Conservation (phyloP, 2,329 filamentous ascomycete species). For the Dactylonectria macrodidyma region DNA sequence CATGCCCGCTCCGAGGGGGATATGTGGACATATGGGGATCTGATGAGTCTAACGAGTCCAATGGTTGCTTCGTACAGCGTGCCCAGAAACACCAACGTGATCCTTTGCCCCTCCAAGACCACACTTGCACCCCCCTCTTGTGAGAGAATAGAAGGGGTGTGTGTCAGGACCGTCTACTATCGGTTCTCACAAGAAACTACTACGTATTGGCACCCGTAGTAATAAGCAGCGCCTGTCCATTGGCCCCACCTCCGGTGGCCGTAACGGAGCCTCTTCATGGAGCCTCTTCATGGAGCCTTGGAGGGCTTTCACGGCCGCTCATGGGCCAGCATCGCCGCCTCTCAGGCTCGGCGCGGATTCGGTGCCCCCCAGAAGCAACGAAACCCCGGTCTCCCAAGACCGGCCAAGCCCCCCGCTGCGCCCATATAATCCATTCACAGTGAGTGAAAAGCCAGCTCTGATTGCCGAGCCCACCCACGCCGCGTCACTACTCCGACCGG, state of each 20-base stretch:
- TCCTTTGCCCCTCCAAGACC: conserved; percentile 9
- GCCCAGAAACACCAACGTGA: conserved; percentile 16
- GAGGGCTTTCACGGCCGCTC: conserved; percentile 14
- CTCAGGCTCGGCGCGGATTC: conserved; percentile 38
- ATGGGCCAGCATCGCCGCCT: conserved; percentile 33
- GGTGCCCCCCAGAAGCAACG: conserved; percentile 33
- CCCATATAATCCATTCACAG: conserved; percentile 33
- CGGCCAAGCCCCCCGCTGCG: conserved; percentile 40
- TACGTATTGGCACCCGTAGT: conserved; percentile 32
- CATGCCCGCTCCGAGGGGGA: background rate
- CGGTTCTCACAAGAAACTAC: conserved; percentile 29
- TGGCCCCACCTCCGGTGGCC: conserved; percentile 38
- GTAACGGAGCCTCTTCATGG: conserved; percentile 8
- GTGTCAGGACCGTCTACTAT: conserved; percentile 38
- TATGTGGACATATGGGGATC: background rate
- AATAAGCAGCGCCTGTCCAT: conserved; percentile 7
- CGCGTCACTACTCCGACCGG: conserved; percentile 44
- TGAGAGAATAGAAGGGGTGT: conserved; percentile 28
- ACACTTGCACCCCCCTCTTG: background rate
- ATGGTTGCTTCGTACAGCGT: background rate
- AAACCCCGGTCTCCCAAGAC: conserved; percentile 39
- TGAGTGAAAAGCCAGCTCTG: conserved; percentile 34
- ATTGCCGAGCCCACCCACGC: conserved; percentile 46
- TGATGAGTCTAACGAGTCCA: background rate
- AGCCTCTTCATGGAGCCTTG: no score